These are phyloP conservation scores for Trichoderma aggressivum DNA, from an alignment of 2,329 filamentous ascomycete genomes.

Conservation along the genomic window DNA sequence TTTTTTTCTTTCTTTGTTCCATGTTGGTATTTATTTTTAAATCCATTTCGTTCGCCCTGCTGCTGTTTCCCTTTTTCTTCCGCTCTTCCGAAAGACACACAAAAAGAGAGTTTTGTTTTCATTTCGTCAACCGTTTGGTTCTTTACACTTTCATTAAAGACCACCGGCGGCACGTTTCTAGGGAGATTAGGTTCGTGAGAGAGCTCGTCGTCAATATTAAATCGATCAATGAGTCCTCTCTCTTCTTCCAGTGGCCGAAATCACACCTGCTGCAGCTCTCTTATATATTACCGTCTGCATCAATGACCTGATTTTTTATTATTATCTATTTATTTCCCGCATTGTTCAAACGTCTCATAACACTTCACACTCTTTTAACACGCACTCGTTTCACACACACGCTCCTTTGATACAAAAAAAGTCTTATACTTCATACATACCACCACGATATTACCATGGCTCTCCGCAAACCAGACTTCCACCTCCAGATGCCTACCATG, in stretches of 20 bases:
- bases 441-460: slow-evolving; percentile 23
- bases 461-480: slow-evolving; percentile 29
- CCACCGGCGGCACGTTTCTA: not conserved
- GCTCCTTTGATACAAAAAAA: not conserved
- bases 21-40: not conserved
- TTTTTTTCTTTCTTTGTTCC: not conserved
- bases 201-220: not conserved
- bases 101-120: not conserved
- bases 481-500: slow-evolving; percentile 27
- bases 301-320: slow-evolving; percentile 5
- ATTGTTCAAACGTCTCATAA: not conserved
- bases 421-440: not conserved
- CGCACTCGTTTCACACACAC: not conserved
- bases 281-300: not conserved
- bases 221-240: not conserved
- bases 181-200: slow-evolving; percentile 1
- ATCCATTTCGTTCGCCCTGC: not conserved
- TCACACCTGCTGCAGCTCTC: not conserved
- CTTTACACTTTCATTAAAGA: not conserved
- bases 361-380: not conserved
- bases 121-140: slow-evolving; percentile 7
- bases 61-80: not conserved
- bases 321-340: not conserved
- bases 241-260: not conserved
- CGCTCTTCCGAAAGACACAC: not conserved